Evolutionary conservation across 257 asterid genomes (phyloP), one percentile per base, ranked within the genome.

Genomic region (Lavandula angustifolia): DNA sequence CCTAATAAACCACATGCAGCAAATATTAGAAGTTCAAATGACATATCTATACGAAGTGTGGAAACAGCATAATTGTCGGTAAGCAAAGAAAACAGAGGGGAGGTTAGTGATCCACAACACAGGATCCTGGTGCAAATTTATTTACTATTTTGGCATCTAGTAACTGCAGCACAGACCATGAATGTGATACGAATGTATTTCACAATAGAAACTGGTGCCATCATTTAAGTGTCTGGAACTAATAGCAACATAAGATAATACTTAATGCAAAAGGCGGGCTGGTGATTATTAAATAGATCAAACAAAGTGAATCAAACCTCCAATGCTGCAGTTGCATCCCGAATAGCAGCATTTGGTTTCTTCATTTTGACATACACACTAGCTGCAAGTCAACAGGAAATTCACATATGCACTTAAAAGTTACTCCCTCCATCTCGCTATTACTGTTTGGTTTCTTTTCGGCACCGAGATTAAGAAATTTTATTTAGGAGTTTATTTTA

Each of bases 281-380:
- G 50, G 48, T 42, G 41, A 53, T 34, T 14, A 16, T 14, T 37
- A 18, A 37, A 12, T 40, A 31, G 38, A 27, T 50, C 62, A 61
- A 54, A 57, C 46, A 56, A 52, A 22, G 52, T 1, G 33, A 57
- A 47, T 40, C 64, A 18, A 33, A 94, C 99, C 99, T 94, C 89
- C 64, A 94, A 79, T 32, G 97, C 99, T 13, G 97, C 99, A 64
- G 62, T 82, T 54, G 99, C 96, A 81, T 94, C 99, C 62, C 96
- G 83, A 64, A 90, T 84, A 58, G 99, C 97, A 55, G 99, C 97
- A 79, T 84, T 94, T 46, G 99, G 99, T 51, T 94, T 94, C 87
- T 90, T 90, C 97, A 90, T 82, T 75, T 94, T 94, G 66, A 94
- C 84, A 72, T 73, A 90, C 18, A 87, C 95, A 52, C 79, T 85